Evolutionary conservation across 768 basidiomycete genomes (phyloP).

Genomic region (Naganishia onofrii): DNA sequence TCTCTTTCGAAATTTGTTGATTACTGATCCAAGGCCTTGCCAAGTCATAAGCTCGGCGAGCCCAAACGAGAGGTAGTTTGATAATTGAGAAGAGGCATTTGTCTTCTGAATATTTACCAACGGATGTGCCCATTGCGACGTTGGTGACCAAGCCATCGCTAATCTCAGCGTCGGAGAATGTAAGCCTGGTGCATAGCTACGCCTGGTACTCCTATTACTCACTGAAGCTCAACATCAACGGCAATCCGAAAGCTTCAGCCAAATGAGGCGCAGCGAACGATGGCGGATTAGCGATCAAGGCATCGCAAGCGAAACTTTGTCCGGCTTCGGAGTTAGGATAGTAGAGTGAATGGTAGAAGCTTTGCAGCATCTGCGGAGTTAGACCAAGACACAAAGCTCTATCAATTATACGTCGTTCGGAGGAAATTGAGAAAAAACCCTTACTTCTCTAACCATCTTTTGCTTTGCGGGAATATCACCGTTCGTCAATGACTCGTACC

Average conservation of each 20-base stretch:
- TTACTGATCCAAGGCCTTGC: conserved; percentile 58
- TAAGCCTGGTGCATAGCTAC: background rate
- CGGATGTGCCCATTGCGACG: conserved; percentile 62
- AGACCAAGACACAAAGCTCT: background rate
- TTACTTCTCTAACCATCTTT: conserved; percentile 59
- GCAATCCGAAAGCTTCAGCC: conserved; percentile 64
- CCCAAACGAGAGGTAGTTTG: conserved; percentile 62
- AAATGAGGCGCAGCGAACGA: conserved; percentile 67
- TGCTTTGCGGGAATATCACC: conserved; percentile 64
- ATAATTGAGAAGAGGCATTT: conserved; percentile 60
- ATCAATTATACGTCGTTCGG: background rate
- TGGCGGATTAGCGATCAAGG: conserved; percentile 68
- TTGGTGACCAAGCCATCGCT: conserved; percentile 71
- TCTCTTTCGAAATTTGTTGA: conserved; percentile 60
- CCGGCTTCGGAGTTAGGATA: conserved; percentile 57
- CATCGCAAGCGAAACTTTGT: conserved; percentile 61
- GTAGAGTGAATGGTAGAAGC: conserved; percentile 62
- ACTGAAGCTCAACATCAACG: conserved; percentile 61
- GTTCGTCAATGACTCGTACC: conserved; percentile 61
- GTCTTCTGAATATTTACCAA: conserved; percentile 62
- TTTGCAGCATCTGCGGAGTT: conserved; percentile 59
- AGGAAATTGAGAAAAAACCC: conserved; percentile 24
- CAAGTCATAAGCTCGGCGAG: conserved; percentile 60
- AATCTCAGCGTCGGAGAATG: conserved; percentile 20
- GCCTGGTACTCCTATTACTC: conserved; percentile 24